These are phyloP conservation scores for Eremomyces bilateralis DNA, from an alignment of 495 filamentous ascomycete genomes.

Conservation along the genomic window DNA sequence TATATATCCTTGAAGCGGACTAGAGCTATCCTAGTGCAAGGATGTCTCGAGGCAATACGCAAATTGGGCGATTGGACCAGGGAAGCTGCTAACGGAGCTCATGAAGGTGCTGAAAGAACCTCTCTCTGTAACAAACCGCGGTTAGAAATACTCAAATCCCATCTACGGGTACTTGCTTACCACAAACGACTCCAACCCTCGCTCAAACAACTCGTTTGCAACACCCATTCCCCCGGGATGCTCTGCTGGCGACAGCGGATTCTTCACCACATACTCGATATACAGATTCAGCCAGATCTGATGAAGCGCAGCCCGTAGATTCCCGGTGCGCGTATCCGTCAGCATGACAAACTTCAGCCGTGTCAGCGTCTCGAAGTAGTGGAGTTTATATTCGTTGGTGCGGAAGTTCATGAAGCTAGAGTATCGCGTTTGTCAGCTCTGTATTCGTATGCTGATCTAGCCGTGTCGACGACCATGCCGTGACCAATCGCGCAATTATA, in stretches of 20 bases:
- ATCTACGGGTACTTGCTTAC: too few relatives aligned
- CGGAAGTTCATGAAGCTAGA: constrained; percentile 68
- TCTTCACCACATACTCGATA: constrained; percentile 94
- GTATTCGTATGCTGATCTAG: too few relatives aligned
- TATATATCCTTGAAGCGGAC: too few relatives aligned
- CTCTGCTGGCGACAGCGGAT: constrained; percentile 74
- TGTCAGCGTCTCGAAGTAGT: constrained; percentile 96
- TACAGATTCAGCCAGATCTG: constrained; percentile 97
- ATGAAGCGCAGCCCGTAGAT: constrained; percentile 79
- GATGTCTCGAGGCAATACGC: too few relatives aligned
- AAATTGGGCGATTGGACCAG: too few relatives aligned
- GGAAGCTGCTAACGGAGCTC: too few relatives aligned
- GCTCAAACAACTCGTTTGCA: constrained; percentile 83
- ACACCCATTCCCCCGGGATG: constrained; percentile 76
- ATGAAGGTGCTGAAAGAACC: too few relatives aligned
- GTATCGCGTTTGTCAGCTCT: constrained; percentile 2
- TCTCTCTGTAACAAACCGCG: too few relatives aligned
- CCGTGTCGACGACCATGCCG: too few relatives aligned
- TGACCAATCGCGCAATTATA: too few relatives aligned
- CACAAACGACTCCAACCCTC: constrained; percentile 73
- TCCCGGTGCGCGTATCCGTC: constrained; percentile 72
- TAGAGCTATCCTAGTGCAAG: too few relatives aligned
- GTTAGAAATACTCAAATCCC: too few relatives aligned
- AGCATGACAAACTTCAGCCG: constrained; percentile 93
- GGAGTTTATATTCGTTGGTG: constrained; percentile 88